Conservation (phyloP, 1,139 yeast species). For the Hyphopichia wangnamkhiaoensis region DNA sequence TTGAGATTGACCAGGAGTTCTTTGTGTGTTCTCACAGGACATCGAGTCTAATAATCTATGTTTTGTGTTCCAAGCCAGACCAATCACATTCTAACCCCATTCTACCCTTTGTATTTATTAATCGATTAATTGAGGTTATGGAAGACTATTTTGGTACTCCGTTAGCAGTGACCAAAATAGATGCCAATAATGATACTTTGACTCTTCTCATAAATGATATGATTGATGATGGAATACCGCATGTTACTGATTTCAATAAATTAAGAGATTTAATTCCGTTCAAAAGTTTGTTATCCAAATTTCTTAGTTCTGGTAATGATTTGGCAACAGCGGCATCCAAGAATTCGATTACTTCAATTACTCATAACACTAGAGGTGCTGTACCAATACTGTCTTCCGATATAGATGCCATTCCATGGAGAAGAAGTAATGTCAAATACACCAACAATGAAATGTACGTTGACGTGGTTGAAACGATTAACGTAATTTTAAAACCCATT, state of each 20-base stretch:
- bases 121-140: conserved; percentile 51
- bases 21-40: conserved; percentile 25
- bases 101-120: conserved; percentile 57
- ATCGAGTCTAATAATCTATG: conserved; percentile 26
- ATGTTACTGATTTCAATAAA: conserved; percentile 69
- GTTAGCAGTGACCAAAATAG: conserved; percentile 57
- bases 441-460: conserved; percentile 80
- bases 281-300: conserved; percentile 39
- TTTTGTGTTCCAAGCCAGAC: conserved; percentile 22
- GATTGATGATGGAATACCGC: conserved; percentile 77
- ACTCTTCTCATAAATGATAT: conserved; percentile 54
- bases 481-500: conserved; percentile 40
- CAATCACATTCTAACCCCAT: conserved; percentile 39
- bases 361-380: conserved; percentile 7
- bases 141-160: conserved; percentile 63
- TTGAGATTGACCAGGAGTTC: conserved; percentile 31
- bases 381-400: conserved; percentile 6
- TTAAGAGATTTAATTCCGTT: conserved; percentile 73
- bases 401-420: conserved; percentile 62
- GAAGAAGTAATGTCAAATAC: conserved; percentile 63
- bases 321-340: conserved; percentile 27
- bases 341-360: conserved; percentile 12
- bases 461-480: conserved; percentile 66
- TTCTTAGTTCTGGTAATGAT: conserved; percentile 36
- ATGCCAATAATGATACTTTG: conserved; percentile 65